A percentile compares a stretch with the other conserved stretches of the same genome.
phyloP scores from a whole-genome alignment of 768 basidiomycete genomes.

The Tricholoma furcatifolium region DNA sequence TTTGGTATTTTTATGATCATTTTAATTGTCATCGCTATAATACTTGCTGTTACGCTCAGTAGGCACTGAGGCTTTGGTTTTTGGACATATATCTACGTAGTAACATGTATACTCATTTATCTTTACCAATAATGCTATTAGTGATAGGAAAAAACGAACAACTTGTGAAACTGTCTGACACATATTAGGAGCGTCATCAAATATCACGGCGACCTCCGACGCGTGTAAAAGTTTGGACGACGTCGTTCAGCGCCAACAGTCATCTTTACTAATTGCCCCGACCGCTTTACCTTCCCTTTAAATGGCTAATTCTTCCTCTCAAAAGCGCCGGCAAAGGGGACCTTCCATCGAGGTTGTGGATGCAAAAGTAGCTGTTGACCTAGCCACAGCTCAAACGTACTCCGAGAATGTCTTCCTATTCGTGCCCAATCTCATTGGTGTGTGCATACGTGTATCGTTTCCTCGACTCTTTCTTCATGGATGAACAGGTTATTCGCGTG shows the following conservation, averaged over 20 bases:
- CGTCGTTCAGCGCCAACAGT: not conserved
- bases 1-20: conserved; percentile 62
- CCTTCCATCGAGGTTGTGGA: conserved; percentile 70
- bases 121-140: not conserved
- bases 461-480: conserved; percentile 6
- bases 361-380: conserved; percentile 82
- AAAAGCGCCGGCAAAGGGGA: conserved; percentile 40
- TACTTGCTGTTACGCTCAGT: conserved; percentile 49
- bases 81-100: not conserved
- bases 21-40: conserved; percentile 55
- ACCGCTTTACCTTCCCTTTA: conserved; percentile 9
- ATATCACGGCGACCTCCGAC: conserved; percentile 17
- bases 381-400: conserved; percentile 82
- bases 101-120: conserved; percentile 7
- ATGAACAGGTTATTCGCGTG: conserved; percentile 77
- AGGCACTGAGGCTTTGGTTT: not conserved
- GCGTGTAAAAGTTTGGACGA: conserved; percentile 17
- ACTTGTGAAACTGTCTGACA: conserved; percentile 11
- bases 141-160: not conserved
- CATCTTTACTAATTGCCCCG: not conserved
- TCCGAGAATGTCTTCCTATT: conserved; percentile 98
- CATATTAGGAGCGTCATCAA: conserved; percentile 13
- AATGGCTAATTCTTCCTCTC: conserved; percentile 32
- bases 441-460: conserved; percentile 24
- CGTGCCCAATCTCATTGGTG: conserved; percentile 94